Evolutionary conservation across 805 yeast species (phyloP), one percentile per base, ranked within the genome.

Genomic region (Brettanomyces sp.): DNA sequence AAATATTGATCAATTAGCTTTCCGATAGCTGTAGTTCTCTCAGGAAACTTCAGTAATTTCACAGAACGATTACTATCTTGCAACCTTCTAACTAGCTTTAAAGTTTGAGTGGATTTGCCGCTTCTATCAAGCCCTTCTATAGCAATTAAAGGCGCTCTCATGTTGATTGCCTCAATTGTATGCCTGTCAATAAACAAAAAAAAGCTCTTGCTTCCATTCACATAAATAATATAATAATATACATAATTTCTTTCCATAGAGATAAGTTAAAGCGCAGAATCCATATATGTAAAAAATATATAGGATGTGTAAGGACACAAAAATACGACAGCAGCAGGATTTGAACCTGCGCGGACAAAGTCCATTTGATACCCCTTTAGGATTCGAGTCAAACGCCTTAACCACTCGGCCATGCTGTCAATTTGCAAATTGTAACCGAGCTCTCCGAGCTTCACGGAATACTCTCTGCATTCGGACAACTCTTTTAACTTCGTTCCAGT

Each of bases 81-180:
- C 11, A 63, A 43, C 4, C 53, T 54, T 1, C 65, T 56, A 0
- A 67, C 54, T 8, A 84, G 54, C 3, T 57, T 52, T 3, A 63
- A 58, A 5, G 83, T 74, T 59, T 93, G 99, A 0, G 97, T 89
- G 3, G 96, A 78, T 57, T 93, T 93, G 0, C 99, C 99, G 0
- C 97, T 83, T 43, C 99, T 68, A 57, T 93, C 99, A 1, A 93
- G 75, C 0, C 99, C 99, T 63, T 93, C 99, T 2, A 93, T 72
- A 1, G 88, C 74, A 22, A 93, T 82, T 36, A 93, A 67, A 41
- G 75, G 72, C 2, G 97, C 98, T 50, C 96, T 50, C 41, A 47
- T 52, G 14, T 18, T 41, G n/a, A n/a, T n/a, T n/a, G n/a, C n/a
- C n/a, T n/a, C n/a, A n/a, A n/a, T n/a, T n/a, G n/a, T n/a, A n/a